These are phyloP conservation scores for Pyrenula massariospora DNA, from an alignment of 495 filamentous ascomycete genomes.

Conservation along the genomic window DNA sequence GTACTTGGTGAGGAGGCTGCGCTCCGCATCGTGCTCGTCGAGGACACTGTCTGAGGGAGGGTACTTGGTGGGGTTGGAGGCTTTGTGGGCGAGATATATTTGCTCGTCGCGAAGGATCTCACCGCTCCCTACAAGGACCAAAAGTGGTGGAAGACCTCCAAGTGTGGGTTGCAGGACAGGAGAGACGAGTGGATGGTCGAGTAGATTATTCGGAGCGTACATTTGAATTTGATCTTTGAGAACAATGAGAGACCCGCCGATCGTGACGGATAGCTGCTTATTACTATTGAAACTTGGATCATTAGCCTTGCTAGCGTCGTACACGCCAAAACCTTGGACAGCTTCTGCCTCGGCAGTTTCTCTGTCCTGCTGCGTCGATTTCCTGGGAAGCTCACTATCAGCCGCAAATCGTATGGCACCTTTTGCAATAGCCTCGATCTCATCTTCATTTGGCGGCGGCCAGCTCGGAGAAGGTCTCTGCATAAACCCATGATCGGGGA, in stretches of 20 bases:
- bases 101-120: conserved; percentile 89
- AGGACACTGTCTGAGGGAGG: conserved; percentile 54
- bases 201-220: conserved; percentile 79
- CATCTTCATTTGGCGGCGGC: conserved; percentile 81
- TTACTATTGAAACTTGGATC: conserved; percentile 24
- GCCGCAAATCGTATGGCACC: conserved; percentile 16
- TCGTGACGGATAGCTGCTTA: conserved; percentile 43
- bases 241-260: conserved; percentile 57
- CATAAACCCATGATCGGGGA: conserved; percentile 74
- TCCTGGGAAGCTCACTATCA: conserved; percentile 2
- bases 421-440: conserved; percentile 36
- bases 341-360: conserved; percentile 11
- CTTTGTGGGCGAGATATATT: conserved; percentile 89
- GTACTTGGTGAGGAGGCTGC: conserved; percentile 46
- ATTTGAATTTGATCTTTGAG: conserved; percentile 92
- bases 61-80: conserved; percentile 66
- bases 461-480: conserved; percentile 74
- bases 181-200: conserved; percentile 82
- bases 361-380: conserved; percentile 6
- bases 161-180: conserved; percentile 76
- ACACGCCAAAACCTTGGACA: conserved; percentile 21
- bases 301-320: conserved; percentile 27
- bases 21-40: conserved; percentile 47
- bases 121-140: conserved; percentile 76
- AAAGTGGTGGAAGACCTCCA: conserved; percentile 76